Percentiles rank a stretch among this genome's conserved stretches.
Evolutionary conservation across 2,329 filamentous ascomycete species (phyloP).

Genomic region (Aspergillus sp.): DNA sequence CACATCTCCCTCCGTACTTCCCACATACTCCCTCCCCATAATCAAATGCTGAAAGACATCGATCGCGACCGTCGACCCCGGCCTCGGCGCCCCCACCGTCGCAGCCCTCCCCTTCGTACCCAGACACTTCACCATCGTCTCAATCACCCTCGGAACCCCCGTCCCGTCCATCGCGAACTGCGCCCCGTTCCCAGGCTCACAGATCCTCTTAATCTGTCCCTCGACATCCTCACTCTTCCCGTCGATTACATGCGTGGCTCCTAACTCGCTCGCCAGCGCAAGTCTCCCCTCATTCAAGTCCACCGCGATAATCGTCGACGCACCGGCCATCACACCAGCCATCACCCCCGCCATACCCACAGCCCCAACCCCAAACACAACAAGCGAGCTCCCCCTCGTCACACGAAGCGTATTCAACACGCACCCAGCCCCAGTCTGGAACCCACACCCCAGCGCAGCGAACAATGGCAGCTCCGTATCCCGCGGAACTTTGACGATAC

Average conservation of each 20-base stretch:
- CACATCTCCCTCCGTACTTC: conserved; percentile 21
- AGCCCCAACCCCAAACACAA: conserved; percentile 30
- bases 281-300: conserved; percentile 22
- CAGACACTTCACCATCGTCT: conserved; percentile 21
- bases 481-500: conserved; percentile 17
- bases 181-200: conserved; percentile 1
- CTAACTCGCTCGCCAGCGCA: conserved; percentile 23
- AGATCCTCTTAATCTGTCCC: conserved; percentile 9
- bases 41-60: conserved; percentile 20
- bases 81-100: conserved; percentile 18
- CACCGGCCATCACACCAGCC: conserved; percentile 27
- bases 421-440: conserved; percentile 31
- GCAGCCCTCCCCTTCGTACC: conserved; percentile 17
- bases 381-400: conserved; percentile 20
- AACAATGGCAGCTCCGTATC: conserved; percentile 20
- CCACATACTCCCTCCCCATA: conserved; percentile 20
- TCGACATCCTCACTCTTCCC: conserved; percentile 8
- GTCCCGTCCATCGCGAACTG: conserved; percentile 22
- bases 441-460: conserved; percentile 32
- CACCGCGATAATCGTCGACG: conserved; percentile 26
- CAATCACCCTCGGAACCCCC: conserved; percentile 17
- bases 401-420: conserved; percentile 25
- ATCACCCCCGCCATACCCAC: conserved; percentile 36
- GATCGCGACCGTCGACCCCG: conserved; percentile 12
- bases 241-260: conserved; percentile 27